Conservation (phyloP, 805 yeast species). For the Sugiyamaella lignohabitans region DNA sequence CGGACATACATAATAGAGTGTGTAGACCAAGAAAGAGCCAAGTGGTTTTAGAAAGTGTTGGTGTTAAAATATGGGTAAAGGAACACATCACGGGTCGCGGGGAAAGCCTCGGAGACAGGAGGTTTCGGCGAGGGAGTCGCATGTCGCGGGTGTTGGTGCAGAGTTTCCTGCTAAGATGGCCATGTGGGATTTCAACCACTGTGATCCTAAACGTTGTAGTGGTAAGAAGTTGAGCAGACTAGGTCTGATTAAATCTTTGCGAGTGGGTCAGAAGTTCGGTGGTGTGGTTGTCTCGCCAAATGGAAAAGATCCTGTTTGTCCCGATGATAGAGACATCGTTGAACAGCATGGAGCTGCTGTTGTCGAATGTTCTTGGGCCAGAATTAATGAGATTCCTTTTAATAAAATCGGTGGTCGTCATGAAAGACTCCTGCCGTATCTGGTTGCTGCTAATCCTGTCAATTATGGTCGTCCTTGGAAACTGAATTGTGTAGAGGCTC, state of each 20-base stretch:
- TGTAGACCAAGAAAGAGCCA: too few species aligned
- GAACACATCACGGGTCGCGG: neutral
- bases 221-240: constrained; percentile 89
- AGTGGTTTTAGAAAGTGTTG: too few species aligned
- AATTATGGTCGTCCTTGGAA: constrained; percentile 96
- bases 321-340: constrained; percentile 71
- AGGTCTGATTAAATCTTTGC: constrained; percentile 69
- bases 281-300: constrained; percentile 92
- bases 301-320: constrained; percentile 85
- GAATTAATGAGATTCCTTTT: constrained; percentile 96
- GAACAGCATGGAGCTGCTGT: constrained; percentile 89
- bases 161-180: constrained; percentile 80
- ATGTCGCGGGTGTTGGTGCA: constrained; percentile 16
- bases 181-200: constrained; percentile 96
- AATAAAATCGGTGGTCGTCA: constrained; percentile 83
- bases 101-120: neutral
- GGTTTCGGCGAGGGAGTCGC: neutral
- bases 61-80: neutral
- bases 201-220: constrained; percentile 96
- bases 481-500: constrained; percentile 92
- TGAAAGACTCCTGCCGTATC: constrained; percentile 81
- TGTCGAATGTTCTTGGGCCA: constrained; percentile 98
- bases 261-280: constrained; percentile 89
- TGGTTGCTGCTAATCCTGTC: constrained; percentile 95
- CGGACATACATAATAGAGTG: too few species aligned